phyloP scores from a whole-genome alignment of 164 flowering plant species.

The Aristolochia contorta region DNA sequence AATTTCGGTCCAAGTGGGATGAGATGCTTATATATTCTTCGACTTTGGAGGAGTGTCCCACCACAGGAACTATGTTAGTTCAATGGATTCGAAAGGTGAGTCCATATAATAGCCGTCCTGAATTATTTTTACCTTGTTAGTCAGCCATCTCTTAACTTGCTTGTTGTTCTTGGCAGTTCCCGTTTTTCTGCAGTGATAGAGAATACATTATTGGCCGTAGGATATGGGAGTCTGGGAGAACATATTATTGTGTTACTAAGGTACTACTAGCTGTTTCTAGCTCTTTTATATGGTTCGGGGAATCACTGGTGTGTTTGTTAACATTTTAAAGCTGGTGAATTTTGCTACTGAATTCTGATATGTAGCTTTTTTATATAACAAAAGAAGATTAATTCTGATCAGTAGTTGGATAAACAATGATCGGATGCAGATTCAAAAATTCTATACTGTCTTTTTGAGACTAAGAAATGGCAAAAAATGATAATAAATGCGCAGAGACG shows the following conservation, averaged over 20 bases:
- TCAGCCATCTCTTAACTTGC: constrained; percentile 5
- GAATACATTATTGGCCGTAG: constrained; percentile 70
- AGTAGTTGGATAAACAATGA: too few species aligned
- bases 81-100: constrained; percentile 72
- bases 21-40: constrained; percentile 47
- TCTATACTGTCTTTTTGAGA: too few species aligned
- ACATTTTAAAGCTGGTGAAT: too few species aligned
- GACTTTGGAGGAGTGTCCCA: constrained; percentile 48
- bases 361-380: too few species aligned
- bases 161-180: constrained; percentile 38
- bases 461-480: too few species aligned
- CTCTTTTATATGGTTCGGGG: too few species aligned
- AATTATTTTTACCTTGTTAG: background rate
- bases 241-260: constrained; percentile 75
- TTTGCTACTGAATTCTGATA: too few species aligned
- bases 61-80: constrained; percentile 68
- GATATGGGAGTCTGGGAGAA: constrained; percentile 47
- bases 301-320: too few species aligned
- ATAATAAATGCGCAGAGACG: too few species aligned
- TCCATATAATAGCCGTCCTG: background rate
- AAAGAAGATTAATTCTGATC: too few species aligned
- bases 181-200: constrained; percentile 69
- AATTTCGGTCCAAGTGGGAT: constrained; percentile 67
- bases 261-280: constrained; percentile 17
- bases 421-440: too few species aligned